Percentiles rank a stretch among this genome's conserved stretches.
These are phyloP conservation scores for Nakazawaea laoshanensis DNA, from an alignment of 805 yeast genomes.

Conservation along the genomic window DNA sequence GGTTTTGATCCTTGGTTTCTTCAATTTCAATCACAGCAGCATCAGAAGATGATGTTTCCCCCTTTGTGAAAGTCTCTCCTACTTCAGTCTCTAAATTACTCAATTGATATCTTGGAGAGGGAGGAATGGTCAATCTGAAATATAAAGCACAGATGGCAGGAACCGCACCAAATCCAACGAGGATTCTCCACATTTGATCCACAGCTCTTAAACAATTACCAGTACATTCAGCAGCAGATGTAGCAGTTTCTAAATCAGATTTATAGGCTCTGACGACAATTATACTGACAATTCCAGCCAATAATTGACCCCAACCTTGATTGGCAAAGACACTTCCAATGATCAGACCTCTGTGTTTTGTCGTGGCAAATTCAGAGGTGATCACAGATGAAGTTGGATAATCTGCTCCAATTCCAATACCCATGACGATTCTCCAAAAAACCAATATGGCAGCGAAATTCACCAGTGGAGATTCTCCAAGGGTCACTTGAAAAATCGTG, in stretches of 20 bases:
- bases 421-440: conserved; percentile 70
- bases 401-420: conserved; percentile 90
- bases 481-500: conserved; percentile 56
- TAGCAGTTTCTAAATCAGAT: conserved; percentile 39
- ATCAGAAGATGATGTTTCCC: conserved; percentile 21
- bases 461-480: conserved; percentile 59
- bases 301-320: conserved; percentile 84
- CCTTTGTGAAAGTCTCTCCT: conserved; percentile 35
- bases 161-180: conserved; percentile 73
- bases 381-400: conserved; percentile 82
- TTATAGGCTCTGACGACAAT: conserved; percentile 63
- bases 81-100: conserved; percentile 41
- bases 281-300: conserved; percentile 68
- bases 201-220: conserved; percentile 54
- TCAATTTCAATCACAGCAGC: conserved; percentile 23
- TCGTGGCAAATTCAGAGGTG: conserved; percentile 75
- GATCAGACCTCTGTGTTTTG: conserved; percentile 87
- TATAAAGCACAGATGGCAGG: conserved; percentile 71
- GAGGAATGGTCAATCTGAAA: conserved; percentile 80
- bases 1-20: conserved; percentile 25
- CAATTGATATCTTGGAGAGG: conserved; percentile 61
- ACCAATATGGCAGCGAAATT: conserved; percentile 58
- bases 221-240: conserved; percentile 46
- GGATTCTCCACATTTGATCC: conserved; percentile 82
- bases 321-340: conserved; percentile 86